These are phyloP conservation scores for Pythium apleroticum DNA, from an alignment of 352 stramenopile genomes.

Conservation along the genomic window DNA sequence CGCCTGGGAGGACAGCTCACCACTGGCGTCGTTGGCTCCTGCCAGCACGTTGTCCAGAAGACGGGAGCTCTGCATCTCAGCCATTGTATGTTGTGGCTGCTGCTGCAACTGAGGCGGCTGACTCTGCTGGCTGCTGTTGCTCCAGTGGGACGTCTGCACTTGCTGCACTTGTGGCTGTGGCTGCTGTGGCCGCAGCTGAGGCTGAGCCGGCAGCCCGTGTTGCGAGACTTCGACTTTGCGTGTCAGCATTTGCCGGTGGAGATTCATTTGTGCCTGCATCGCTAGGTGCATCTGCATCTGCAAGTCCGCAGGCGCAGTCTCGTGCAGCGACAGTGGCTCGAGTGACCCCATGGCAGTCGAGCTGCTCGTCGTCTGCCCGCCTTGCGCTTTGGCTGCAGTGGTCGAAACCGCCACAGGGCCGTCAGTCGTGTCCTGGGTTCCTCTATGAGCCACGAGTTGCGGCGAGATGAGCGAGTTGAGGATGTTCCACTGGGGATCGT, in stretches of 20 bases:
- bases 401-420: background rate
- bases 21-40: background rate
- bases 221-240: conserved; percentile 81
- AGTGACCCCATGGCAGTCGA: background rate
- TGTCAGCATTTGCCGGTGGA: conserved; percentile 83
- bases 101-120: background rate
- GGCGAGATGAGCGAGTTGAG: conserved; percentile 78
- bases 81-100: background rate
- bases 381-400: background rate
- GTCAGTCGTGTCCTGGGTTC: background rate
- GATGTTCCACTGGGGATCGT: conserved; percentile 78
- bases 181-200: conserved; percentile 27
- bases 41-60: conserved; percentile 30
- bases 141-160: background rate
- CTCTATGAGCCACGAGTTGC: conserved; percentile 31
- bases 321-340: background rate
- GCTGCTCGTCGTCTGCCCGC: background rate
- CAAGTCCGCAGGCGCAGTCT: conserved; percentile 32
- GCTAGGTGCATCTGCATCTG: conserved; percentile 85
- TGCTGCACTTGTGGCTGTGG: conserved; percentile 16
- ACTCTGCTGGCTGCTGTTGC: background rate
- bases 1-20: background rate
- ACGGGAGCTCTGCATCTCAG: background rate
- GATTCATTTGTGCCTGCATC: conserved; percentile 88
- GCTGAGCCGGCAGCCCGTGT: conserved; percentile 34